These are phyloP conservation scores for Parafenestella ontariensis DNA, from an alignment of 2,329 filamentous ascomycete species.

Conservation along the genomic window DNA sequence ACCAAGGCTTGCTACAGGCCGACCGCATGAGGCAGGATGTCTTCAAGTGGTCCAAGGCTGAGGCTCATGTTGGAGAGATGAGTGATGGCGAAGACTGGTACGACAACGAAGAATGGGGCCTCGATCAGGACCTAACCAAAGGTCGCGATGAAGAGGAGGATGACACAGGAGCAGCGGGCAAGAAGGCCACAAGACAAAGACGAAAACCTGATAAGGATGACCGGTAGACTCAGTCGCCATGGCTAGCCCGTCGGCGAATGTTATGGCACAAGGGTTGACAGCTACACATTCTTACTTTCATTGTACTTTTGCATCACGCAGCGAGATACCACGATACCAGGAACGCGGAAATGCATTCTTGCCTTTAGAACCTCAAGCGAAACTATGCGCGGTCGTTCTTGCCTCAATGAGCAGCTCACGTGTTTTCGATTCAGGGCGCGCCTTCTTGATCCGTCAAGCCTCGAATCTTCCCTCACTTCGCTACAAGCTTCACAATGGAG, in stretches of 20 bases:
- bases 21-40: constrained; percentile 76
- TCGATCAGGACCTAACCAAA: constrained; percentile 78
- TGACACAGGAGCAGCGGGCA: constrained; percentile 60
- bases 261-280: background rate
- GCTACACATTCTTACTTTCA: background rate
- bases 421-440: constrained; percentile 10
- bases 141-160: constrained; percentile 82
- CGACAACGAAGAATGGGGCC: constrained; percentile 79
- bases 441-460: constrained; percentile 4
- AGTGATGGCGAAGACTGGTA: constrained; percentile 92
- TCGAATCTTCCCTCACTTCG: constrained; percentile 1
- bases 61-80: constrained; percentile 79
- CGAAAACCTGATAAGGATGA: constrained; percentile 48
- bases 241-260: background rate
- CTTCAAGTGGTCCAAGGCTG: constrained; percentile 77
- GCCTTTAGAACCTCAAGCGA: background rate
- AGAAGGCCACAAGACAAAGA: constrained; percentile 56
- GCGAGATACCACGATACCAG: constrained; percentile 33
- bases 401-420: constrained; percentile 11
- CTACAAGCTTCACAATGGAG: constrained; percentile 65
- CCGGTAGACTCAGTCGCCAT: constrained; percentile 23
- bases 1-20: constrained; percentile 74
- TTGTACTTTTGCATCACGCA: constrained; percentile 19
- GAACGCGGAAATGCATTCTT: constrained; percentile 6
- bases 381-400: constrained; percentile 16